A percentile compares a stretch with the other conserved stretches of the same genome.
phyloP scores from a whole-genome alignment of 345 rosid species.

The Alliaria petiolata region DNA sequence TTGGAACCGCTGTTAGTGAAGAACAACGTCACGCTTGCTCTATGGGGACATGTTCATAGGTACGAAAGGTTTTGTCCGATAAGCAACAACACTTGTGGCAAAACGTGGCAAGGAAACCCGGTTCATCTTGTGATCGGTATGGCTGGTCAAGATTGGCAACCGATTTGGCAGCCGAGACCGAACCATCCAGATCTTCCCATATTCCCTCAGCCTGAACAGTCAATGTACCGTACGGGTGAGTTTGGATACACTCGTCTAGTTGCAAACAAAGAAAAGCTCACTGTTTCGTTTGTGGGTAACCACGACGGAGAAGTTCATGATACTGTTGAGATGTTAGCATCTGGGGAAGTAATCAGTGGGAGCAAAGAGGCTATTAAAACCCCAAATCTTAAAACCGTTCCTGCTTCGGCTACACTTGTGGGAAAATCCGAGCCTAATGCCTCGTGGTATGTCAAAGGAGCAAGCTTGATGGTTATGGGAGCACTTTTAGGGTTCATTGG shows the following conservation, averaged over 20 bases:
- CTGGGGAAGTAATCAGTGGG: conserved; percentile 64
- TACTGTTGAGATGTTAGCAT: conserved; percentile 62
- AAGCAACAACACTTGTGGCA: conserved; percentile 68
- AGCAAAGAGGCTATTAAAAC: conserved; percentile 8
- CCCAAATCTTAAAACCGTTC: background rate
- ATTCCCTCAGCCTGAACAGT: conserved; percentile 72
- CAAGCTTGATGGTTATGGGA: conserved; percentile 58
- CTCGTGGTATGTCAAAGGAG: conserved; percentile 56
- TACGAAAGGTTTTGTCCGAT: conserved; percentile 94
- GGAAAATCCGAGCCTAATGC: conserved; percentile 29
- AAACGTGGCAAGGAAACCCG: conserved; percentile 59
- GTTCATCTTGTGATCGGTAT: conserved; percentile 95
- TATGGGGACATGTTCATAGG: conserved; percentile 97
- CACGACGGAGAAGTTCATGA: conserved; percentile 92
- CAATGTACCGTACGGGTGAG: conserved; percentile 85
- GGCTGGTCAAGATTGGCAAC: conserved; percentile 98
- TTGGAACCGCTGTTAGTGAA: conserved; percentile 75
- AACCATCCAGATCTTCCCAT: conserved; percentile 63
- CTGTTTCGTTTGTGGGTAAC: conserved; percentile 74
- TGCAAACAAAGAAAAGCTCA: conserved; percentile 77
- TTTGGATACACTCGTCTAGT: conserved; percentile 83
- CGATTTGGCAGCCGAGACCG: conserved; percentile 76
- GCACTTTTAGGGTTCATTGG: conserved; percentile 55
- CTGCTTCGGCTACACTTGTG: conserved; percentile 11
- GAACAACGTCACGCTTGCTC: conserved; percentile 68